Evolutionary conservation across 768 basidiomycete species (phyloP), one percentile per base, ranked within the genome.

Genomic region (Tylopilus subfusipes): DNA sequence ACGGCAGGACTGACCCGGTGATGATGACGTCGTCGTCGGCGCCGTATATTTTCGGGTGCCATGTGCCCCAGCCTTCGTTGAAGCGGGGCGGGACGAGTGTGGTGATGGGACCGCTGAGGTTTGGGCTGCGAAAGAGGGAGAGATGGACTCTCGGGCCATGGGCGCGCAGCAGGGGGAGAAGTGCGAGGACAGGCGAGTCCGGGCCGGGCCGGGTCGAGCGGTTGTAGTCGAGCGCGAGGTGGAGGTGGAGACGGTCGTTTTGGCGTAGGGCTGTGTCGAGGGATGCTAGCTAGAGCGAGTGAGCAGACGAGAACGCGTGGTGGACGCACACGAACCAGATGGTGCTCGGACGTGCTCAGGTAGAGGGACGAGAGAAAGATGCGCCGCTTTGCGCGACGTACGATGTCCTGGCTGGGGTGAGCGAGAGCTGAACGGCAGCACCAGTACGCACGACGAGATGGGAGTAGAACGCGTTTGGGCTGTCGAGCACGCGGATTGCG

Each of bases 51-150:
- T 99, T 99, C 4, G 92, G 88, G 68, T 98, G 97, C 95, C 95
- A 98, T 2, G 95, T 93, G 0, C 95, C 96, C 90, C 94, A 98
- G 2, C 95, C 97, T 73, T 99, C 97, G 63, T 99, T 96, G 72
- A 93, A 97, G 50, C 97, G 79, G 22, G 90, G 86, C 8, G 97
- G 97, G 8, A 98, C 85, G 27, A 96, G 56, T 52, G 77, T 80
- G 29, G 89, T 82, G 68, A 90, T 76, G 25, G 90, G 54, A 1
- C 90, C 88, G 18, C 83, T 78, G 27, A 98, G 78, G 48, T 84
- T 89, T 0, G 97, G 96, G 63, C 91, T 93, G 44, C 91, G 83
- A 62, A 93, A 99, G 58, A 98, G 78, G 34, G 84, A 83, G 10
- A 96, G 76, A 54, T 84, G 83, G 10, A 93, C 84, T 42, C 89